Base-by-base conservation (phyloP, 441 rosid genomes). In the Isatis lusitanica region DNA sequence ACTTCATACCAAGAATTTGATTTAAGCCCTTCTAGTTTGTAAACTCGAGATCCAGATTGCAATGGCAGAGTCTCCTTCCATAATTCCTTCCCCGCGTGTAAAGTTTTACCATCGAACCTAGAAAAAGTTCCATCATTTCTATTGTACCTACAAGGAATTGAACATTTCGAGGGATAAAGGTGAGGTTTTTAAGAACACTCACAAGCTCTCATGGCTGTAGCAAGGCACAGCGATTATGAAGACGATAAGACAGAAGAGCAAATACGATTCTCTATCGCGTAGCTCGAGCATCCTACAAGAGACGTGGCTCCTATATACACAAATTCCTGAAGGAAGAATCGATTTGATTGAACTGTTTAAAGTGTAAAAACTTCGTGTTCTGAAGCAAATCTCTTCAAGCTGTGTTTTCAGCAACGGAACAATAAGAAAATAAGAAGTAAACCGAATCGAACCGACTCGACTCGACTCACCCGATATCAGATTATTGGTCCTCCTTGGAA, bases 1-100 rank as follows among this genome's bases (percentile, higher is more conserved):
- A 92, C 96, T 94, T 92, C 93, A 53, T 92, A 92, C 97, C 94
- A 84, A 79, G 88, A 77, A 75, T 76, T 53, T 9, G 96, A 70
- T 77, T 87, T 92, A 40, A 90, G 82, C 63, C 89, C 90, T 60
- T 80, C 79, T 70, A 94, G 80, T 42, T 71, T 71, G 63, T 92
- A 95, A 48, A 85, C 63, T 53, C 87, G 78, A 72, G 91, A 87
- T 77, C 97, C 92, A 74, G 62, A 71, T 48, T 58, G 83, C 26
- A 90, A 77, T 7, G 88, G 87, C 38, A 90, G 71, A 66, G 82
- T 86, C 81, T 90, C 96, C 81, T 80, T 84, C 90, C 84, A 74
- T 51, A 87, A 53, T 82, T 92, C 94, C 69, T 90, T 75, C 40
- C 95, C 96, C 38, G 80, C 92, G 77, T 71, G 64, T 79, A 94